A percentile compares a stretch with the other conserved stretches of the same genome.
phyloP scores from a whole-genome alignment of 768 basidiomycete genomes.

The Lentinula sp. region DNA sequence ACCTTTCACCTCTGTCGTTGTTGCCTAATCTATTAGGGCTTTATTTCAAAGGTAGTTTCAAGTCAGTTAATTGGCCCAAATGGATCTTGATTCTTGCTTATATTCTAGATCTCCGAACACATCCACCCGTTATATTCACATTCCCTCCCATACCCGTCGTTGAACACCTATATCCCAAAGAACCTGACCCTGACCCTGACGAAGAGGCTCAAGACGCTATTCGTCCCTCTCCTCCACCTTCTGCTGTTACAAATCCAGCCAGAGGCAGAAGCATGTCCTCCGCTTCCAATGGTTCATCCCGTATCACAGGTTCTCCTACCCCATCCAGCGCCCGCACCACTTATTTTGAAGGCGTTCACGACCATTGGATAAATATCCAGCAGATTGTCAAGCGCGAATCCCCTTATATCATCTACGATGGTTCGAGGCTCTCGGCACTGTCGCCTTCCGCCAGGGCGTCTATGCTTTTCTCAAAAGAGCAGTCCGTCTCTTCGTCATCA shows the following conservation, averaged over 20 bases:
- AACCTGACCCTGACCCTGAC: conserved; percentile 14
- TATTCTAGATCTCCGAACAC: conserved; percentile 54
- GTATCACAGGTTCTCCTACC: neutral
- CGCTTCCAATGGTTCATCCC: neutral
- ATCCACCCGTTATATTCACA: conserved; percentile 53
- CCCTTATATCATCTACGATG: conserved; percentile 43
- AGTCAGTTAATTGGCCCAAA: neutral
- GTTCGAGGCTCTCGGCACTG: conserved; percentile 31
- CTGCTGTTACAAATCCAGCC: neutral
- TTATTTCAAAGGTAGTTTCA: conserved; percentile 54
- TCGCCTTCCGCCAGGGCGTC: conserved; percentile 31
- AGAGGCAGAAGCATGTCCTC: neutral
- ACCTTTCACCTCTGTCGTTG: conserved; percentile 55
- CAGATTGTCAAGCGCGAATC: conserved; percentile 32
- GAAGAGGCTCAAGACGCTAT: conserved; percentile 28
- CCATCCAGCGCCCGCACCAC: neutral
- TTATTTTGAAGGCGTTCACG: neutral
- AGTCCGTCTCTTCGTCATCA: neutral
- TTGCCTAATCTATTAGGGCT: conserved; percentile 49
- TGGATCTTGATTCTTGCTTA: neutral
- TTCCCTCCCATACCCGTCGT: conserved; percentile 40
- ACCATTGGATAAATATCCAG: conserved; percentile 27
- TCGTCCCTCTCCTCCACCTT: conserved; percentile 17
- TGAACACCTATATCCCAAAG: conserved; percentile 2
- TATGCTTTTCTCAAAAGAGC: conserved; percentile 9